Conservation (phyloP, 139 green algal species). For the Zygnema circumcarinatum region DNA sequence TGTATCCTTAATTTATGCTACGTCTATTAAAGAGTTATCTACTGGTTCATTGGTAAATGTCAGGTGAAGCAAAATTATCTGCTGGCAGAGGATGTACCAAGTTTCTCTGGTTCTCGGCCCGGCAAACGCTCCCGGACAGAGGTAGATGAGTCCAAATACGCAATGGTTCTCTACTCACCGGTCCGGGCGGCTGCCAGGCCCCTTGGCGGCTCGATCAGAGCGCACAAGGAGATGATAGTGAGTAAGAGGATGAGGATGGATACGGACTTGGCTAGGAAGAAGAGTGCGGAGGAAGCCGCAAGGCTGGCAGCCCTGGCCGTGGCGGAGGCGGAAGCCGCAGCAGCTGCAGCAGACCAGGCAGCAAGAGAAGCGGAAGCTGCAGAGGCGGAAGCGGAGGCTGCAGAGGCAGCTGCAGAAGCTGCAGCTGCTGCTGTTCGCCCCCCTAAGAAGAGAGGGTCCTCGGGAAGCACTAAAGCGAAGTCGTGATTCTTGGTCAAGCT, state of each 20-base stretch:
- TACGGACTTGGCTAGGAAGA: background rate
- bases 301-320: constrained; percentile 22
- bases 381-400: constrained; percentile 17
- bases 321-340: constrained; percentile 30
- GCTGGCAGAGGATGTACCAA: background rate
- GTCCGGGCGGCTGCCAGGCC: background rate
- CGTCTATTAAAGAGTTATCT: background rate
- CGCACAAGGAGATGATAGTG: background rate
- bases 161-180: background rate
- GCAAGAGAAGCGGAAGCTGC: constrained; percentile 11
- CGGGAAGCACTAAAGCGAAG: background rate
- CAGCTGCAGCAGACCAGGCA: constrained; percentile 28
- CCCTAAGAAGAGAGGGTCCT: constrained; percentile 27
- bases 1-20: background rate
- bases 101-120: background rate
- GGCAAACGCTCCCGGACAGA: background rate
- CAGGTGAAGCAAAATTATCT: constrained; percentile 17
- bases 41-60: background rate
- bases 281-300: constrained; percentile 34
- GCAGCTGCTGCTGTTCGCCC: constrained; percentile 22
- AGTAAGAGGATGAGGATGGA: background rate
- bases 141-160: background rate
- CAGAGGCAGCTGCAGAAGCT: constrained; percentile 30
- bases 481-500: too few relatives aligned
- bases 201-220: background rate